Percentiles rank a stretch among this genome's conserved stretches.
Evolutionary conservation across 192 early-diverging fungal species (phyloP).

Genomic region (Entophlyctis helioformis): DNA sequence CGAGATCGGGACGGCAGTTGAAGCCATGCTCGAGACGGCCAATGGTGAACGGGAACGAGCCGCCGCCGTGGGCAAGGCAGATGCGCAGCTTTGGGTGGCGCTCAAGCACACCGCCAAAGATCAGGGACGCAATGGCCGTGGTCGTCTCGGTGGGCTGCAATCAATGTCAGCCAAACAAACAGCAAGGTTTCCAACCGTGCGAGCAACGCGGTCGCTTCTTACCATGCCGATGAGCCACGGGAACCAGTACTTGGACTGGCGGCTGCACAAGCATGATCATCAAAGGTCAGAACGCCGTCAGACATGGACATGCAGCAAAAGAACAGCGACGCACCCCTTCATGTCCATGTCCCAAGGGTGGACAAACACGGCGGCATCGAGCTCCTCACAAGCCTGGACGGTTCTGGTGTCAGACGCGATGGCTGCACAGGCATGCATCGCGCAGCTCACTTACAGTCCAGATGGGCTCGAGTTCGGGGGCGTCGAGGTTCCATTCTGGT

Average conservation of each 20-base stretch:
- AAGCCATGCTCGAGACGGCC: conserved; percentile 59
- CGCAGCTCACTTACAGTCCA: conserved; percentile 22
- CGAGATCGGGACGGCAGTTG: conserved; percentile 51
- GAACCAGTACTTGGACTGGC: conserved; percentile 61
- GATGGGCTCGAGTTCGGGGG: conserved; percentile 49
- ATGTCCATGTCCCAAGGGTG: conserved; percentile 59
- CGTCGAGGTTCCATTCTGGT: conserved; percentile 55
- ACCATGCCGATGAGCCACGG: conserved; percentile 51
- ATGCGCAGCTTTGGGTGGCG: conserved; percentile 47
- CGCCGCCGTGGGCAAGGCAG: conserved; percentile 56
- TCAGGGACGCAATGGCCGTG: conserved; percentile 48
- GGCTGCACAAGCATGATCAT: conserved; percentile 5
- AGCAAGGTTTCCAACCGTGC: not conserved
- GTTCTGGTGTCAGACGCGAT: not conserved
- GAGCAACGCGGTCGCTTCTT: not conserved
- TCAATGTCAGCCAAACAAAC: not conserved
- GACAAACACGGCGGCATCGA: conserved; percentile 48
- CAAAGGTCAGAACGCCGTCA: not conserved
- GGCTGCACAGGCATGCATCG: not conserved
- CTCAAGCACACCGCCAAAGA: conserved; percentile 57
- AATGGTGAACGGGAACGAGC: conserved; percentile 50
- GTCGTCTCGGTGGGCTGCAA: conserved; percentile 52
- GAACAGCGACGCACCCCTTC: conserved; percentile 6
- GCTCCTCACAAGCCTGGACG: conserved; percentile 47
- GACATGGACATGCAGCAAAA: not conserved